Conservation (phyloP, 345 rosid genomes). For the Rhodamnia rubescens region DNA sequence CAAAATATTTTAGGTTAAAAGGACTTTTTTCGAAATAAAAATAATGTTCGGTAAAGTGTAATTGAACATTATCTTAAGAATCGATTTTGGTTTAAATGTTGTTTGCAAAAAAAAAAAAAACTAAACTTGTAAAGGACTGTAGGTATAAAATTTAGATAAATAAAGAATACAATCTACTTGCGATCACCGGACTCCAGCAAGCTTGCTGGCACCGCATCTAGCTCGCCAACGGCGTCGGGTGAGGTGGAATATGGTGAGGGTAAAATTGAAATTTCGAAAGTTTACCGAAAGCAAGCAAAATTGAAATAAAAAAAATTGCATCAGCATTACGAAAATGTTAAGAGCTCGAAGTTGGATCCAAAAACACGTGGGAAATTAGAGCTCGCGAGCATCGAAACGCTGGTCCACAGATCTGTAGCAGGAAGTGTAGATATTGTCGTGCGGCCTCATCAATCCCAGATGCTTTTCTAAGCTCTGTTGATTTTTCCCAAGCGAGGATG, state of each 20-base stretch:
- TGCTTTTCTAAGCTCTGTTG: neutral
- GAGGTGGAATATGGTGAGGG: neutral
- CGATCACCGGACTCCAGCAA: fast-evolving
- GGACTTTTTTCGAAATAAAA: neutral
- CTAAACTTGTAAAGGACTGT: neutral
- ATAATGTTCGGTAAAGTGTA: neutral
- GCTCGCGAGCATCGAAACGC: neutral
- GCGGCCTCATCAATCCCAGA: neutral
- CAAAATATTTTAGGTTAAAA: neutral
- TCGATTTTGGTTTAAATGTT: neutral
- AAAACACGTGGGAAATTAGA: neutral
- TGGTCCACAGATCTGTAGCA: neutral
- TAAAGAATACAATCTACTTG: neutral
- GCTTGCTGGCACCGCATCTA: no score
- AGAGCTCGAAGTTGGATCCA: neutral
- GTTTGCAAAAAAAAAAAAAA: neutral
- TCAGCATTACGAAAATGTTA: neutral
- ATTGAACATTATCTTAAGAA: neutral
- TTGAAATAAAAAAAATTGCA: neutral
- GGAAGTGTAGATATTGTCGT: neutral
- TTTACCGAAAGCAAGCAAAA: neutral
- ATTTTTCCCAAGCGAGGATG: neutral
- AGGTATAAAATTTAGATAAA: neutral
- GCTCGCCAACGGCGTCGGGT: neutral
- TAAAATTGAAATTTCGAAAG: neutral